Evolutionary conservation across 2,329 filamentous ascomycete genomes (phyloP).

Genomic region (Colletotrichum falcatum): DNA sequence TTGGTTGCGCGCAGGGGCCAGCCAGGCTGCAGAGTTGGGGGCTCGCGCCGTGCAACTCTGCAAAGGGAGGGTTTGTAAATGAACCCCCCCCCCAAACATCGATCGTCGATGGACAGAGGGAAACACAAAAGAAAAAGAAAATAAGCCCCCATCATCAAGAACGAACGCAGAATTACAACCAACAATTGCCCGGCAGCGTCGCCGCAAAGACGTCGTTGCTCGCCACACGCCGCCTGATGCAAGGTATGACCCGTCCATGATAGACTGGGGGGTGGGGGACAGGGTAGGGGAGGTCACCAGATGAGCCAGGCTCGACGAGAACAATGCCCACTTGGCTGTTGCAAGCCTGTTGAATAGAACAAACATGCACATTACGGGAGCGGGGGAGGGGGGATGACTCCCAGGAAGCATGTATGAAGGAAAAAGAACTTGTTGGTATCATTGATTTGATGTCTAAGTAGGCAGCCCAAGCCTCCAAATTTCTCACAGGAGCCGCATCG

Average conservation of each 20-base stretch:
- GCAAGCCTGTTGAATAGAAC: not conserved
- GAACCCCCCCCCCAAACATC: too few relatives aligned
- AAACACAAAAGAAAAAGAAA: not conserved
- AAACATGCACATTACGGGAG: conserved; percentile 10
- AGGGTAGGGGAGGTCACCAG: not conserved
- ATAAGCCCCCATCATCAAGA: too few relatives aligned
- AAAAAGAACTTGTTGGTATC: conserved; percentile 36
- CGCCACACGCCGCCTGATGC: not conserved
- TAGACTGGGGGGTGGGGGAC: not conserved
- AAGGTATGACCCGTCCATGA: not conserved
- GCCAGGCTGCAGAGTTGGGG: too few relatives aligned
- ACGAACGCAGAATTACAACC: too few relatives aligned
- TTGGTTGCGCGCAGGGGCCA: not conserved
- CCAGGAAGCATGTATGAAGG: not conserved
- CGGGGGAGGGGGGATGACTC: not conserved
- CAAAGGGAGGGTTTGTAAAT: not conserved
- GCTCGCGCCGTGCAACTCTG: too few relatives aligned
- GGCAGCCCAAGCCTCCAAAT: conserved; percentile 9
- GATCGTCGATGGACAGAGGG: not conserved
- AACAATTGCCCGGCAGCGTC: not conserved
- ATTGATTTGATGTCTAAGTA: conserved; percentile 25
- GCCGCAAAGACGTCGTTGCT: not conserved
- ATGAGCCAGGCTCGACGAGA: not conserved
- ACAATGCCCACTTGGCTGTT: not conserved
- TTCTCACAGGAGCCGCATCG: conserved; percentile 22